A percentile compares a stretch with the other conserved stretches of the same genome.
Evolutionary conservation across 345 rosid species (phyloP).

Genomic region (Arabis alpina): DNA sequence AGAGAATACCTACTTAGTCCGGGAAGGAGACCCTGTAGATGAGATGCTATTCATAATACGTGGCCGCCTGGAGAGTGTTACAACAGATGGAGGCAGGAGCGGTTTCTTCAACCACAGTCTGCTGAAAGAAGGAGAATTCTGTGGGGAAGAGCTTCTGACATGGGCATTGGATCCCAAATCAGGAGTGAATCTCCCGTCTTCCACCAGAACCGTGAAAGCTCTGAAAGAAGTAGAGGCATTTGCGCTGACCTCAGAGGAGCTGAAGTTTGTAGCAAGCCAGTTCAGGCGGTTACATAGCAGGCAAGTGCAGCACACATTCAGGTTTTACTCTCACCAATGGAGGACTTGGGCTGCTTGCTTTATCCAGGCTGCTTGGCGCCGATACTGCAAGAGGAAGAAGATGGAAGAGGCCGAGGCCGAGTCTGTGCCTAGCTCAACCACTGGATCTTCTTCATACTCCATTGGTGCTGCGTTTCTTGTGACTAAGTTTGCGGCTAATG

Average conservation of each 20-base stretch:
- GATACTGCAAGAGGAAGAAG: slow-evolving; percentile 79
- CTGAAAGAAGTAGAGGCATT: slow-evolving; percentile 55
- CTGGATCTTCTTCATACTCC: slow-evolving; percentile 38
- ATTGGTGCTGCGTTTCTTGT: slow-evolving; percentile 87
- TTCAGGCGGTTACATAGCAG: slow-evolving; percentile 48
- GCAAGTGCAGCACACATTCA: slow-evolving; percentile 94
- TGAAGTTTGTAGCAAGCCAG: slow-evolving; percentile 44
- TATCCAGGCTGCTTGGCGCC: slow-evolving; percentile 93
- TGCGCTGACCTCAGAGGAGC: slow-evolving; percentile 69
- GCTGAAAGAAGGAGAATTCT: slow-evolving; percentile 87
- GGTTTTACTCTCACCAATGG: slow-evolving; percentile 97
- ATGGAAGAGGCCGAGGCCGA: slow-evolving; percentile 61
- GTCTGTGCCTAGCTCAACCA: slow-evolving; percentile 34
- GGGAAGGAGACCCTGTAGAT: slow-evolving; percentile 95
- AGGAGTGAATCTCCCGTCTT: slow-evolving; percentile 78
- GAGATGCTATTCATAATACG: slow-evolving; percentile 96
- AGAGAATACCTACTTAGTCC: slow-evolving; percentile 72
- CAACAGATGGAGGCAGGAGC: slow-evolving; percentile 94
- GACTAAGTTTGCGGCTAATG: slow-evolving; percentile 81
- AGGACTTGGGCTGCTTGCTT: slow-evolving; percentile 99
- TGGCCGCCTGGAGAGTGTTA: slow-evolving; percentile 89
- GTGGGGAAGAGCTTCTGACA: slow-evolving; percentile 96
- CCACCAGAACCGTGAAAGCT: slow-evolving; percentile 89
- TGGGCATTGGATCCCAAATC: slow-evolving; percentile 98
- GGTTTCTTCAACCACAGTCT: slow-evolving; percentile 83